phyloP scores from a whole-genome alignment of 768 basidiomycete species.

The Hydnum rufescens region DNA sequence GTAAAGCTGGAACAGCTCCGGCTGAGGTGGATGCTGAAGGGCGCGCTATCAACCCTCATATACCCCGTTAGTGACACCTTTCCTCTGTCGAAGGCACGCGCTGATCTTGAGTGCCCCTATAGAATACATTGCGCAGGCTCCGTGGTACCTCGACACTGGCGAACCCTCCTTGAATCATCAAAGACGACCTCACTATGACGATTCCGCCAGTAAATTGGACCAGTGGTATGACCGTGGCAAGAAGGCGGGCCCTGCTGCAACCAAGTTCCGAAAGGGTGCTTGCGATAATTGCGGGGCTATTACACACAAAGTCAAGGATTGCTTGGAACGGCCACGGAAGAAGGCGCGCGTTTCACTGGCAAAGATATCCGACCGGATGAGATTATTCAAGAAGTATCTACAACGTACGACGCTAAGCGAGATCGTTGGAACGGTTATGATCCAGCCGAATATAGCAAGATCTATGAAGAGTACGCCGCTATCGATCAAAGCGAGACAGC shows the following conservation, averaged over 20 bases:
- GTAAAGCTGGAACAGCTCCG: slow-evolving; percentile 95
- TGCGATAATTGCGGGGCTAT: slow-evolving; percentile 98
- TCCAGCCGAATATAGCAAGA: slow-evolving; percentile 58
- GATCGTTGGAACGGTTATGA: slow-evolving; percentile 99
- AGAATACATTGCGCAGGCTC: slow-evolving; percentile 98
- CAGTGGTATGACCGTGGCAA: slow-evolving; percentile 82
- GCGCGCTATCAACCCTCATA: slow-evolving; percentile 92
- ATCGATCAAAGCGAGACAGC: slow-evolving; percentile 79
- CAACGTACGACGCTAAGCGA: slow-evolving; percentile 81
- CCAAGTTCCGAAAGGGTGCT: slow-evolving; percentile 93
- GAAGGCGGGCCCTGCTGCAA: slow-evolving; percentile 75
- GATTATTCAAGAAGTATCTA: slow-evolving; percentile 55
- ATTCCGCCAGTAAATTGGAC: slow-evolving; percentile 45
- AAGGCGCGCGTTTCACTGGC: slow-evolving; percentile 83
- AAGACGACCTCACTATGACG: slow-evolving; percentile 49
- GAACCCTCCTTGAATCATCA: slow-evolving; percentile 89
- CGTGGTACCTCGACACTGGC: slow-evolving; percentile 96
- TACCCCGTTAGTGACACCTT: slow-evolving; percentile 39
- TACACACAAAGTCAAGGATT: slow-evolving; percentile 80
- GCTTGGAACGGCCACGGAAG: slow-evolving; percentile 89
- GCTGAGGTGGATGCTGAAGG: slow-evolving; percentile 92
- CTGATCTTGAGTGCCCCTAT: slow-evolving; percentile 1
- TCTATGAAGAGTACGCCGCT: slow-evolving; percentile 89
- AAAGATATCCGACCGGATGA: slow-evolving; percentile 85
- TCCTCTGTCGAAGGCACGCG: neutral